Base-by-base conservation (phyloP, 2,329 filamentous ascomycete species). In the Neoascochyta sp. region DNA sequence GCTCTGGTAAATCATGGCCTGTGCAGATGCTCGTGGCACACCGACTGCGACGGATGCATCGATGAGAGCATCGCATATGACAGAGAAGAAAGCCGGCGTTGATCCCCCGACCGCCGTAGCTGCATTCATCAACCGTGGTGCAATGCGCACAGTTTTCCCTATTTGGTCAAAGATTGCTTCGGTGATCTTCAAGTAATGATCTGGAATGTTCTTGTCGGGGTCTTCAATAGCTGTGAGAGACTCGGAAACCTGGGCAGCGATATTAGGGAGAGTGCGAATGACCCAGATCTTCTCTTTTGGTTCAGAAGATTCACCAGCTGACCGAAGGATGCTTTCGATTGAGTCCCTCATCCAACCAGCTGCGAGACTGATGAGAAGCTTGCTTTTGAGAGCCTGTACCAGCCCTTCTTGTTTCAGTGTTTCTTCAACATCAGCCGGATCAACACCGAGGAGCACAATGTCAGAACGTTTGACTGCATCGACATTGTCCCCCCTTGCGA, bases 301-400 rank as follows among this genome's bases (percentile, higher is more conserved):
- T 5, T 27, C 20, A 3, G 27, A 28, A 20, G 10, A 10, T 7
- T 20, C 18, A 20, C 18, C 7, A 7, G 7, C 18, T 7, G 18
- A 10, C 7, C 18, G 18, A 11, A 66, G 62, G 0, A 70, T 46
- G 3, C 38, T 28, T 35, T 69, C 65, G 1, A 73, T 45, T 26
- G 60, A 57, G 11, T 56, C 44, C 18, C 62, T 57, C 1, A 67
- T 64, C 68, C 67, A 74, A 1, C 73, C 72, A 1, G 72, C 73
- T 1, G 64, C 67, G 1, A 76, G 64, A 41, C 71, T 75, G 48
- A 75, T 69, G 8, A 75, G 34, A 1, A 75, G 58, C 40, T 75
- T 76, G 4, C 54, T 48, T 0, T 50, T 42, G 1, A 75, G 30
- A 0, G 65, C 68, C 4, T 67, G 57, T 0, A 41, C 27, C 2